Conservation (phyloP, 1,284 basidiomycete species). For the Schizophyllum amplum region DNA sequence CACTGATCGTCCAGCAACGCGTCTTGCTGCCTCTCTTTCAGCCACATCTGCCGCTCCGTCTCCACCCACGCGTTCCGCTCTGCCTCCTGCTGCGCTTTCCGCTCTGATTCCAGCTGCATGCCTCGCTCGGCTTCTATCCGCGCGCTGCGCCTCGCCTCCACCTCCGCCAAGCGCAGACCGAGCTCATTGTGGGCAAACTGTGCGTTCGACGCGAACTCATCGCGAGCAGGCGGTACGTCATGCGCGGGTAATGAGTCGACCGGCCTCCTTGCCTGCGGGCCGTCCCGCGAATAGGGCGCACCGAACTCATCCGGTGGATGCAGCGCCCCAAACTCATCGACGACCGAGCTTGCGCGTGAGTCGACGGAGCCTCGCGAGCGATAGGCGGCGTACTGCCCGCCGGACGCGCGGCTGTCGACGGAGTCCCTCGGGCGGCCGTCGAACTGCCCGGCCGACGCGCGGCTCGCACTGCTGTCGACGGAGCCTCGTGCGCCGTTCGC, state of each 20-base stretch:
- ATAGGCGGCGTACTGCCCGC: not conserved
- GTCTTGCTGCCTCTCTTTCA: too few species aligned
- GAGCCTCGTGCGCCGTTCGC: not conserved
- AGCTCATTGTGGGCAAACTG: not conserved
- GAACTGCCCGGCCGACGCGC: not conserved
- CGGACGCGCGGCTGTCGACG: not conserved
- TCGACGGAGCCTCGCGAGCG: not conserved
- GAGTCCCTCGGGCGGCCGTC: not conserved
- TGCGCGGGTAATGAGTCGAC: not conserved
- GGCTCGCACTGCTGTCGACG: not conserved
- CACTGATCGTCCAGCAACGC: too few species aligned
- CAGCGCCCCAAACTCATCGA: not conserved
- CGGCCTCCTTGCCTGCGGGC: not conserved
- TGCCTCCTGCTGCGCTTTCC: too few species aligned
- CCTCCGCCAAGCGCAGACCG: not conserved
- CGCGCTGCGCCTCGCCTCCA: not conserved
- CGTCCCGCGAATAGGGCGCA: too few species aligned
- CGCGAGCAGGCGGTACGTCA: too few species aligned
- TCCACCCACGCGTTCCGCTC: too few species aligned
- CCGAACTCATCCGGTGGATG: not conserved
- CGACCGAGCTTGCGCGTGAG: not conserved
- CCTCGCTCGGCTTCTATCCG: too few species aligned
- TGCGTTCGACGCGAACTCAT: too few species aligned
- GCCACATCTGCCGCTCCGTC: too few species aligned
- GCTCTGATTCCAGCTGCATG: too few species aligned